Conservation (phyloP, 1,284 basidiomycete species). For the Leccinum brunneo-olivaceum region DNA sequence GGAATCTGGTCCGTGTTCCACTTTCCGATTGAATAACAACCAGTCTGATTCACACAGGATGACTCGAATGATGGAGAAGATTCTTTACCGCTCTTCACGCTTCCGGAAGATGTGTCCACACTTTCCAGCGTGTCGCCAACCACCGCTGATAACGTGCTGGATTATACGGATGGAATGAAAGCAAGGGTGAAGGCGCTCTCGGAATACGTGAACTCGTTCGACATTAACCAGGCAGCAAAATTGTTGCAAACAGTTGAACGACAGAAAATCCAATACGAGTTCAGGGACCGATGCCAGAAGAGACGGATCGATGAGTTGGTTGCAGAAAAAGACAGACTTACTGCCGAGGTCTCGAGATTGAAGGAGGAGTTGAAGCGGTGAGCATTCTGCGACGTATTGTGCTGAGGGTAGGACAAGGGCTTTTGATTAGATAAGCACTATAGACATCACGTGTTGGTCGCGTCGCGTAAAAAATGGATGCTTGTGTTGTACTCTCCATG, state of each 20-base stretch:
- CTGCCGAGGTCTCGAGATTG: slow-evolving; percentile 14
- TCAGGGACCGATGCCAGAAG: slow-evolving; percentile 21
- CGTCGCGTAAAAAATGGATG: slow-evolving; percentile 21
- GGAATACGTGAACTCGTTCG: slow-evolving; percentile 27
- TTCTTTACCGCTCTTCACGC: slow-evolving; percentile 19
- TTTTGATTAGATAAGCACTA: slow-evolving; percentile 22
- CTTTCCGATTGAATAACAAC: too few relatives aligned
- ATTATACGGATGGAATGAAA: slow-evolving; percentile 21
- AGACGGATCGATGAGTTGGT: slow-evolving; percentile 19
- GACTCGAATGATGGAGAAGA: slow-evolving; percentile 5
- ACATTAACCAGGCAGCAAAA: slow-evolving; percentile 15
- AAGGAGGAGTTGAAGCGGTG: slow-evolving; percentile 14
- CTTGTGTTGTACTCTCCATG: slow-evolving; percentile 15
- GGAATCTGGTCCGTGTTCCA: slow-evolving; percentile 12
- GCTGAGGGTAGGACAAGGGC: slow-evolving; percentile 4
- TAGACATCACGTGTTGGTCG: slow-evolving; percentile 24
- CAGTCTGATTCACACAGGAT: slow-evolving; percentile 3
- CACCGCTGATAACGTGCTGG: slow-evolving; percentile 23
- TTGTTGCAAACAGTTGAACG: slow-evolving; percentile 16
- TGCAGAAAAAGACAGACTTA: slow-evolving; percentile 17
- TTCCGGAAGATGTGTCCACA: slow-evolving; percentile 11
- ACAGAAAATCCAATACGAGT: slow-evolving; percentile 23
- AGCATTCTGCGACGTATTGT: slow-evolving; percentile 6
- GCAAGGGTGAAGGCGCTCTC: slow-evolving; percentile 21
- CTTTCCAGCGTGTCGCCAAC: slow-evolving; percentile 21